phyloP scores from a whole-genome alignment of 805 yeast species.

The Blastobotrys parvus region DNA sequence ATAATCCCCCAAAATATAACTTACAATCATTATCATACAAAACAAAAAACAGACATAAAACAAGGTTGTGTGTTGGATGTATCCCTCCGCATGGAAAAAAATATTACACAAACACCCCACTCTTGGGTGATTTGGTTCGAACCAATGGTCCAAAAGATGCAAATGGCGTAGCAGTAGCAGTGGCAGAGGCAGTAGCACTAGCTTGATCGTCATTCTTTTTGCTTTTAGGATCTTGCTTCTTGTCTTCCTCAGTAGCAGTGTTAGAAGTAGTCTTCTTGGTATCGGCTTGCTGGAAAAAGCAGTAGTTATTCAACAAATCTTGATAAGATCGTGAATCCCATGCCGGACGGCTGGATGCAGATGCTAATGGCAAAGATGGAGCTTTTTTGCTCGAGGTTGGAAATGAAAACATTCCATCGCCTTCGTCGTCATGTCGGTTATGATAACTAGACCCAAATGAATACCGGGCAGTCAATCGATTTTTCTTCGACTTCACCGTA shows the following conservation, averaged over 20 bases:
- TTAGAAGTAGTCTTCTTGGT: neutral
- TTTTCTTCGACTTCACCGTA: slow-evolving; percentile 4
- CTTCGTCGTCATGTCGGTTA: neutral
- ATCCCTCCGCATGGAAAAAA: neutral
- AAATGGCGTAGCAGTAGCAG: slow-evolving; percentile 4
- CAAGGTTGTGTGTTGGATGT: too few species aligned
- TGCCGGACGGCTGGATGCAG: slow-evolving; percentile 15
- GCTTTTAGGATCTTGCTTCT: too few species aligned
- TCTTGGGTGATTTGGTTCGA: slow-evolving; percentile 1
- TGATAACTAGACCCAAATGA: slow-evolving; percentile 10
- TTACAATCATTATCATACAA: too few species aligned
- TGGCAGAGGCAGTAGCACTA: slow-evolving; percentile 6
- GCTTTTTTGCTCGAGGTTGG: neutral
- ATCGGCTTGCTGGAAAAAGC: slow-evolving; percentile 26
- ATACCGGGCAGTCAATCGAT: slow-evolving; percentile 16
- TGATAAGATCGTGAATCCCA: slow-evolving; percentile 32
- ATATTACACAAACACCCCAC: neutral
- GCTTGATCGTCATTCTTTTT: slow-evolving; percentile 1
- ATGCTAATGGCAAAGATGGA: neutral
- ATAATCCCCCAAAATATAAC: too few species aligned
- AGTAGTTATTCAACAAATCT: slow-evolving; percentile 32
- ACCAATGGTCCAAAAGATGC: neutral
- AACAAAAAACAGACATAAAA: too few species aligned
- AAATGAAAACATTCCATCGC: slow-evolving; percentile 2
- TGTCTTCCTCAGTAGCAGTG: neutral